phyloP scores from a whole-genome alignment of 495 filamentous ascomycete genomes.

The Parachaetomium inaequale region DNA sequence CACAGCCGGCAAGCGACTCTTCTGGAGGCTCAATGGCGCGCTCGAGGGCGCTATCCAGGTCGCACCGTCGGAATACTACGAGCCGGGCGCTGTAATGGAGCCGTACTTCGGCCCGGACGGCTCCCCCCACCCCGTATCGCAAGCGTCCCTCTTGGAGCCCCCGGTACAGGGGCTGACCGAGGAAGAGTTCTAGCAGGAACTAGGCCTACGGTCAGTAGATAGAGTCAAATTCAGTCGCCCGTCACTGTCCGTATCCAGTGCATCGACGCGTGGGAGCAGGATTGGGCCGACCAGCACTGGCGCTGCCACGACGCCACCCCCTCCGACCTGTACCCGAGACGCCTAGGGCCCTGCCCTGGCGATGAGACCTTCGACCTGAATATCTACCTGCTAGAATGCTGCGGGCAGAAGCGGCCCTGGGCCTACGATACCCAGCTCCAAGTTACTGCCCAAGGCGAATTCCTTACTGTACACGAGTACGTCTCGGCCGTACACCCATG shows the following conservation, averaged over 20 bases:
- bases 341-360: constrained; percentile 3
- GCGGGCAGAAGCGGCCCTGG: constrained; percentile 8
- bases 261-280: background rate
- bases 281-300: background rate
- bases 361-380: background rate
- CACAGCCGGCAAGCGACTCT: constrained; percentile 2
- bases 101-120: constrained; percentile 9
- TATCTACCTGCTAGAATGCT: background rate
- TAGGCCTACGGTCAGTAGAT: no score
- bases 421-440: background rate
- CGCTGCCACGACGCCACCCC: background rate
- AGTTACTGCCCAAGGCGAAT: background rate
- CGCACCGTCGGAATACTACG: constrained; percentile 7
- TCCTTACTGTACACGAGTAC: constrained; percentile 7
- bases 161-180: no score
- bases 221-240: no score
- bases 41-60: constrained; percentile 5
- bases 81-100: constrained; percentile 4
- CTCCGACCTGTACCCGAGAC: background rate
- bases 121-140: constrained; percentile 1
- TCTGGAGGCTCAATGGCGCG: constrained; percentile 7
- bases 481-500: constrained; percentile 7
- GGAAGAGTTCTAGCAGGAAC: no score
- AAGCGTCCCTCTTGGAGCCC: constrained; percentile 2
- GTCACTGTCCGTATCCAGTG: background rate